Conservation (phyloP, 1,284 basidiomycete species). For the Earliella scabrosa region DNA sequence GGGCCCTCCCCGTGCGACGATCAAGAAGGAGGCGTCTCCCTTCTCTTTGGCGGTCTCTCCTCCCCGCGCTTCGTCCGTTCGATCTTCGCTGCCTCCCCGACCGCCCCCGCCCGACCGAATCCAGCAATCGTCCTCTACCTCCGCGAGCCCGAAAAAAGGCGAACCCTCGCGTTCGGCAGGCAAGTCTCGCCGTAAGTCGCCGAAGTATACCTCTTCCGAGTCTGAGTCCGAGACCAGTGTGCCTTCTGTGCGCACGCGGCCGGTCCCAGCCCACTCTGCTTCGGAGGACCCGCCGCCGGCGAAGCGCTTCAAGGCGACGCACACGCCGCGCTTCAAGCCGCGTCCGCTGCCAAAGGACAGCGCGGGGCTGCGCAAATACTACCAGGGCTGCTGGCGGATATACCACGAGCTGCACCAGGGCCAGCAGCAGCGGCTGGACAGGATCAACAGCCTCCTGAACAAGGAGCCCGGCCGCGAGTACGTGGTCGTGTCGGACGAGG, state of each 20-base stretch:
- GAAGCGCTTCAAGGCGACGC: constrained; percentile 18
- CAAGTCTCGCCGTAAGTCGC: constrained; percentile 37
- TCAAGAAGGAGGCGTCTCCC: constrained; percentile 40
- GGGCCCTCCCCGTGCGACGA: constrained; percentile 32
- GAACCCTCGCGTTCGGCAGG: constrained; percentile 22
- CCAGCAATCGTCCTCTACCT: constrained; percentile 25
- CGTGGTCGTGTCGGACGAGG: constrained; percentile 45
- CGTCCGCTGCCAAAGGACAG: constrained; percentile 51
- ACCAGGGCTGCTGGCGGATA: constrained; percentile 51
- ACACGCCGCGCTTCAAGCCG: constrained; percentile 23
- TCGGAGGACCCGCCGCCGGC: constrained; percentile 21
- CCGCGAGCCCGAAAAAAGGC: constrained; percentile 28
- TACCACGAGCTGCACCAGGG: constrained; percentile 53
- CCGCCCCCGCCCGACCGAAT: constrained; percentile 23
- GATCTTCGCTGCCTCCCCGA: constrained; percentile 25
- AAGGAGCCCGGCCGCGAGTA: constrained; percentile 38
- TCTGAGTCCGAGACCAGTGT: constrained; percentile 48
- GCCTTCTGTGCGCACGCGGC: constrained; percentile 3
- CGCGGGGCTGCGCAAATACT: constrained; percentile 52
- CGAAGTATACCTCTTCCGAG: constrained; percentile 65
- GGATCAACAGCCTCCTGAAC: constrained; percentile 47
- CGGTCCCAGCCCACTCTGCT: not conserved
- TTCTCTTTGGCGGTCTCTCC: constrained; percentile 28
- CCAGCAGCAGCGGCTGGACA: constrained; percentile 50
- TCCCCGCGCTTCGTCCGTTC: constrained; percentile 10